These are phyloP conservation scores for Microcyclospora tardicrescens DNA, from an alignment of 2,329 filamentous ascomycete species.

Conservation along the genomic window DNA sequence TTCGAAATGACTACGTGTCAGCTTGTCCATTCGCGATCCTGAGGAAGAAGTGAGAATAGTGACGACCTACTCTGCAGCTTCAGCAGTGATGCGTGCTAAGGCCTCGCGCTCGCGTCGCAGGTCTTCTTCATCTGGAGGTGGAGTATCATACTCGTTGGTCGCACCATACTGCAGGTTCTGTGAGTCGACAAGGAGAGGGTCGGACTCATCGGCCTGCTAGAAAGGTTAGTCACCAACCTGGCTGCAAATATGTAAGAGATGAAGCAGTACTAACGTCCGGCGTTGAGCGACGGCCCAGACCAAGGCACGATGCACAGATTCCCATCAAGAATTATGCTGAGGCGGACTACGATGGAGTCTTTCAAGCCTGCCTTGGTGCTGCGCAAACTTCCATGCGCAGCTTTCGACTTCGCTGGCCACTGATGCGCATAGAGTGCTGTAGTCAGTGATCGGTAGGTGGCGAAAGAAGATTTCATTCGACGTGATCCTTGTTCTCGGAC, in stretches of 20 bases:
- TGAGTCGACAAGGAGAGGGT: constrained; percentile 33
- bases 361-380: no score
- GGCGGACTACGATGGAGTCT: no score
- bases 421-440: no score
- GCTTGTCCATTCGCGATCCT: neutral
- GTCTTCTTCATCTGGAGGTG: constrained; percentile 37
- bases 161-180: constrained; percentile 34
- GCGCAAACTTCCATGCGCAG: no score
- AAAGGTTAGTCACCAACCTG: constrained; percentile 16
- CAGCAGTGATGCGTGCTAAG: constrained; percentile 36
- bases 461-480: no score
- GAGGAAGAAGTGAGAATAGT: neutral
- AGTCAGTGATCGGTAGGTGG: no score
- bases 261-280: constrained; percentile 28
- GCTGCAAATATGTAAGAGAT: constrained; percentile 4
- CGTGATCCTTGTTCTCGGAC: no score
- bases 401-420: no score
- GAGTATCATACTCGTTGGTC: constrained; percentile 22
- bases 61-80: constrained; percentile 34
- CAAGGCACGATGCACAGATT: constrained; percentile 37
- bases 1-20: neutral
- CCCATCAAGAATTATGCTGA: constrained; percentile 28
- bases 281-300: constrained; percentile 30
- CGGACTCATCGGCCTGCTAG: constrained; percentile 32
- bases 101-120: constrained; percentile 35